phyloP scores from a whole-genome alignment of 495 filamentous ascomycete genomes.

The Parathielavia appendiculata region DNA sequence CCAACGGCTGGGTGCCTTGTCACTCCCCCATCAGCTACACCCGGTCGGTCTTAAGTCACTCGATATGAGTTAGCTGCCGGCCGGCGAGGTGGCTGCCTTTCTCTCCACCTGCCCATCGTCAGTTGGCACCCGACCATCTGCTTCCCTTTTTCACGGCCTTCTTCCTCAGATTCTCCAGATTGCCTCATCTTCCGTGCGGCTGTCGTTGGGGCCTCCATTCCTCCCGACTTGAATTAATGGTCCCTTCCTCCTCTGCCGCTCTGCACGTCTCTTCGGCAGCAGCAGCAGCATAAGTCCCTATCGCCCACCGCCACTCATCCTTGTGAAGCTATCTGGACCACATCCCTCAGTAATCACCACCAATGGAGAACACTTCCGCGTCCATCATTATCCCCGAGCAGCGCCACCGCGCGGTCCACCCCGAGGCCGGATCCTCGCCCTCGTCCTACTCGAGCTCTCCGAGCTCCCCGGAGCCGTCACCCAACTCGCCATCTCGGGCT shows the following conservation, averaged over 20 bases:
- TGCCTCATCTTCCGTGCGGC: not conserved
- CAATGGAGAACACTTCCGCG: slow-evolving; percentile 41
- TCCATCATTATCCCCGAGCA: slow-evolving; percentile 50
- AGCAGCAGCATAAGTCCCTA: slow-evolving; percentile 13
- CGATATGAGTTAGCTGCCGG: not conserved
- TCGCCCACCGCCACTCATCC: slow-evolving; percentile 4
- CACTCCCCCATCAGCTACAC: not conserved
- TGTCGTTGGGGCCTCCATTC: not conserved
- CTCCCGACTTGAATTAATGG: slow-evolving; percentile 21
- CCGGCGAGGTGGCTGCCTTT: slow-evolving; percentile 6
- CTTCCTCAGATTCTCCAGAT: not conserved
- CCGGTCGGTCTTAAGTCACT: slow-evolving; percentile 13
- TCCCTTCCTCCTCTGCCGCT: slow-evolving; percentile 23
- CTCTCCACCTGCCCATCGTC: slow-evolving; percentile 4
- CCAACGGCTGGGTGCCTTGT: slow-evolving; percentile 12
- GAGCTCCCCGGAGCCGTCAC: slow-evolving; percentile 37
- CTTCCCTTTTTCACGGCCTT: not conserved
- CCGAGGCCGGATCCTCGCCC: slow-evolving; percentile 41
- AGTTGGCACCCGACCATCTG: not conserved
- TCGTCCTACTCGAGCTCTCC: slow-evolving; percentile 53
- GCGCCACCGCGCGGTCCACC: slow-evolving; percentile 36
- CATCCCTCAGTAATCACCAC: not conserved
- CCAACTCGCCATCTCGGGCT: slow-evolving; percentile 33
- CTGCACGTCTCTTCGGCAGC: slow-evolving; percentile 25
- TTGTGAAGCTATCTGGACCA: not conserved